Base-by-base conservation (phyloP, 2,329 filamentous ascomycete genomes). In the Hypoxylon rubiginosum region DNA sequence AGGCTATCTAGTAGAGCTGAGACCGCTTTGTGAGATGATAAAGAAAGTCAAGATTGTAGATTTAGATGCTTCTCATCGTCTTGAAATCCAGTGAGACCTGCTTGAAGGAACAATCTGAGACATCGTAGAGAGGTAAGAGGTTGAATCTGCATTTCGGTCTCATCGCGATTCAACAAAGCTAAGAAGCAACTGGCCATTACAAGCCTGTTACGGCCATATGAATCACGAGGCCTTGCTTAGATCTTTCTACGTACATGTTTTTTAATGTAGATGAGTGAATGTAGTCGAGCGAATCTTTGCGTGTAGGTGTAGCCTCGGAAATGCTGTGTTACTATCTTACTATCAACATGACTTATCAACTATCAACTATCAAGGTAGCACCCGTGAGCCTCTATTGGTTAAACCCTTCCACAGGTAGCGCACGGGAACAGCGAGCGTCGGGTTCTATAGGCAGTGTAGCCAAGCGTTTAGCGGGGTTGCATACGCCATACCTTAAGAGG, bases 391-490 rank as follows among this genome's bases (percentile, higher is more conserved):
- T 21, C 8, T 24, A 46, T 21, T 21, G 41, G n/a, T 45, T 45
- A 21, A 21, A 24, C 11, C 43, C n/a, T 48, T 26, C 43, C 43
- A 8, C 19, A 2, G 15, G 46, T 24, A 28, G 43, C 43, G 13
- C 11, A 48, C 19, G 43, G 43, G 43, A 10, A 48, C 43, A 48
- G n/a, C n/a, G n/a, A 15, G 41, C 10, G 19, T 45, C 41, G 41
- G 41, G n/a, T 45, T 17, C 41, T 9, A 45, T 17, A 17, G 41
- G n/a, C n/a, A 21, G 17, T 48, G 43, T 19, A 43, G 39, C 39
- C 39, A 43, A 43, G 39, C 4, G 15, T 48, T 48, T 26, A 48
- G 43, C 43, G 43, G 43, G 43, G 43, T 48, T 26, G 21, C 43
- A 48, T 48, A 48, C 11, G 11, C 21, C 43, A 48, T 28, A 30